Base-by-base conservation (phyloP, 257 asterid species). In the Agastache rugosa region DNA sequence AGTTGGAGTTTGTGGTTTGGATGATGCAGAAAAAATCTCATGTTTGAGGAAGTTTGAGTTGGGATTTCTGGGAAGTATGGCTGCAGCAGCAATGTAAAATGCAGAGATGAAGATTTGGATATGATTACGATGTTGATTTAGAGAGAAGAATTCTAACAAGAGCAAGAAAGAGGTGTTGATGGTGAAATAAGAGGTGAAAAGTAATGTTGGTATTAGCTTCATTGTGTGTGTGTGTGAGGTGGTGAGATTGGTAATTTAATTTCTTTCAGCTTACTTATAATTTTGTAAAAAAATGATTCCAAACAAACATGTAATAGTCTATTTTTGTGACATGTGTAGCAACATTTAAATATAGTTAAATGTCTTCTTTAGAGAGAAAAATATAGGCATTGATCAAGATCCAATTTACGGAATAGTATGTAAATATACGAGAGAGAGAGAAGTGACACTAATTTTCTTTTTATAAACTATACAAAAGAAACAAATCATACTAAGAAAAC, bases 131-230 rank as follows among this genome's bases (percentile, higher is more conserved):
- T 47, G 63, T 31, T 47, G 63, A 47, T 61, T 60, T 11, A 31
- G 2, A 34, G n/a, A 72, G 11, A 47, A 45, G 22, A 61, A 25
- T 31, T 63, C 55, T 5, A 48, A 42, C 55, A 73, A 62, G 77
- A 22, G 27, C 54, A 20, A 50, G 22, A 50, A 73, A 6, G 44
- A 25, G n/a, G 78, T 35, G 78, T 35, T 63, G 15, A 73, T 73
- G 53, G 72, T 63, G 23, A 63, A 14, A 23, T 63, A 73, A 11
- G 67, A 20, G 19, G 67, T 63, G 54, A 47, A 62, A 12, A 63
- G 64, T 29, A 60, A 11, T 42, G 76, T 37, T 17, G 53, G 69
- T 67, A 23, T 45, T 29, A 58, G 31, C n/a, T 71, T 58, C 60
- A 44, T 42, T 51, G 16, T 9, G 50, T 44, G 14, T 44, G 58